Conservation (phyloP, 2,329 filamentous ascomycete species). For the Aureobasidium sp. region DNA sequence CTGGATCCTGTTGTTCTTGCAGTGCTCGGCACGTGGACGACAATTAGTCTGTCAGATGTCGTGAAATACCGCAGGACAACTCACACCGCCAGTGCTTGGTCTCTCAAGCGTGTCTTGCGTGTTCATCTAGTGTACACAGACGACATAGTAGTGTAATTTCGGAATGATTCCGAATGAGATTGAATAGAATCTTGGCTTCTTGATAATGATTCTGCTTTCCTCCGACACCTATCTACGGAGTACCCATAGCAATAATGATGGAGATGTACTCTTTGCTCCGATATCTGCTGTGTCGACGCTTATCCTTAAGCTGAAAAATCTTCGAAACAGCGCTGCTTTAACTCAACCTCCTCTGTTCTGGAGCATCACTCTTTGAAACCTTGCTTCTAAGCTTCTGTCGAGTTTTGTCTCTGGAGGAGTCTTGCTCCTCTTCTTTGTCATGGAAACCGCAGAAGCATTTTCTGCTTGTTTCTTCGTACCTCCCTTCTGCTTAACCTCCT, state of each 20-base stretch:
- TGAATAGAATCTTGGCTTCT: not conserved
- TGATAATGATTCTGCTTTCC: not conserved
- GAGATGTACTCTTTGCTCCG: not conserved
- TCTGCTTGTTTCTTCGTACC: no score
- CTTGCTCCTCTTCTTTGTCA: no score
- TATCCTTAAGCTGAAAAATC: no score
- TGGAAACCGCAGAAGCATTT: no score
- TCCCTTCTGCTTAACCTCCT: not conserved
- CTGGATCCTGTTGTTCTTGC: not conserved
- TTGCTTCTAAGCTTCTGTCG: no score
- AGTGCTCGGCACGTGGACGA: constrained; percentile 1
- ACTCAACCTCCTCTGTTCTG: no score
- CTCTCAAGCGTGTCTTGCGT: not conserved
- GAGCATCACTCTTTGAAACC: no score
- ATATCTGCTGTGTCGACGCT: no score
- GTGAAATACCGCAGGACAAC: not conserved
- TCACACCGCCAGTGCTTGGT: not conserved
- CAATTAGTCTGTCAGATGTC: not conserved
- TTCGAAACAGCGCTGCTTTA: no score
- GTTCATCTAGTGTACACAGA: not conserved
- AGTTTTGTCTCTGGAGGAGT: no score
- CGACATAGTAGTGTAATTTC: not conserved
- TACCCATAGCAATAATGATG: not conserved
- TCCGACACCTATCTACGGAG: not conserved
- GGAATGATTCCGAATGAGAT: not conserved